Conservation (phyloP, 176 grass and related monocot species). For the bread wheat (Triticum aestivum) region IWGSC_CS_RefSeq_v2.1 NC_057813.1:414035257-414035756, state of each 20-base stretch:
- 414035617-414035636: constrained; percentile 91
- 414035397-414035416: not conserved
- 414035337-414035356: constrained; percentile 77
- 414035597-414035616: constrained; percentile 76
- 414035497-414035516: not conserved
- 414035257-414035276: constrained; percentile 95
- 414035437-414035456: not conserved
- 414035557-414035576: not conserved
- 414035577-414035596: not conserved
- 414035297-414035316: constrained; percentile 84
- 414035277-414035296: constrained; percentile 96
- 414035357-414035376: not conserved
- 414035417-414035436: not conserved
- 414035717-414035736: constrained; percentile 89
- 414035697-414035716: constrained; percentile 59
- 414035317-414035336: constrained; percentile 88
- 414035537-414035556: not conserved
- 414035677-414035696: constrained; percentile 59
- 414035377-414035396: not conserved
- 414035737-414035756: constrained; percentile 70
- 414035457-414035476: not conserved
- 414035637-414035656: constrained; percentile 77
- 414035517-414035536: not conserved
- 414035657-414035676: constrained; percentile 52
- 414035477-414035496: not conserved